Percentiles rank a stretch among this genome's conserved stretches.
phyloP scores from a whole-genome alignment of 306 rosid genomes.

The Cicer cuneatum region DNA sequence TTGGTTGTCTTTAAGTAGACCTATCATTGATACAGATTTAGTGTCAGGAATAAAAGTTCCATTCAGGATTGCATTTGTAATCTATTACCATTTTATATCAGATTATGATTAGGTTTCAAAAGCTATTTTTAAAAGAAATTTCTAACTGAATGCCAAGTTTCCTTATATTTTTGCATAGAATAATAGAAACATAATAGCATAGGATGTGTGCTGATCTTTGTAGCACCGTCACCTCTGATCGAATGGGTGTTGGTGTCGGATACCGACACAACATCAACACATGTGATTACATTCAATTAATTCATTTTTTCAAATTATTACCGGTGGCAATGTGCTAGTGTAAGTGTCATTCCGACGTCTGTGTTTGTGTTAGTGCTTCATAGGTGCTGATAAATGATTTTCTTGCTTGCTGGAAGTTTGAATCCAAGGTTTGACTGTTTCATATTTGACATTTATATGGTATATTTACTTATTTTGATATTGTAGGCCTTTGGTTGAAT shows the following conservation, averaged over 20 bases:
- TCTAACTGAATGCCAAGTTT: conserved; percentile 24
- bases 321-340: too few species aligned
- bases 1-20: neutral
- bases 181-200: neutral
- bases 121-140: neutral
- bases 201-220: neutral
- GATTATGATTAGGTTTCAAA: conserved; percentile 23
- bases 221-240: too few species aligned
- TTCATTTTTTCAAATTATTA: too few species aligned
- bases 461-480: conserved; percentile 19
- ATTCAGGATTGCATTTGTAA: neutral
- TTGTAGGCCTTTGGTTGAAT: conserved; percentile 79
- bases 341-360: too few species aligned
- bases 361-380: too few species aligned
- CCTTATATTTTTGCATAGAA: conserved; percentile 26
- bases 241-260: too few species aligned
- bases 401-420: conserved; percentile 22
- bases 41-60: neutral
- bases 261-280: too few species aligned
- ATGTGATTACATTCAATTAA: too few species aligned
- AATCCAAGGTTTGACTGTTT: conserved; percentile 14
- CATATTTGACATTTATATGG: conserved; percentile 5
- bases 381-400: conserved; percentile 1
- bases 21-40: neutral
- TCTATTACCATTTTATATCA: conserved; percentile 1